Base-by-base conservation (phyloP, 1,139 yeast species). In the Pichia sp. region DNA sequence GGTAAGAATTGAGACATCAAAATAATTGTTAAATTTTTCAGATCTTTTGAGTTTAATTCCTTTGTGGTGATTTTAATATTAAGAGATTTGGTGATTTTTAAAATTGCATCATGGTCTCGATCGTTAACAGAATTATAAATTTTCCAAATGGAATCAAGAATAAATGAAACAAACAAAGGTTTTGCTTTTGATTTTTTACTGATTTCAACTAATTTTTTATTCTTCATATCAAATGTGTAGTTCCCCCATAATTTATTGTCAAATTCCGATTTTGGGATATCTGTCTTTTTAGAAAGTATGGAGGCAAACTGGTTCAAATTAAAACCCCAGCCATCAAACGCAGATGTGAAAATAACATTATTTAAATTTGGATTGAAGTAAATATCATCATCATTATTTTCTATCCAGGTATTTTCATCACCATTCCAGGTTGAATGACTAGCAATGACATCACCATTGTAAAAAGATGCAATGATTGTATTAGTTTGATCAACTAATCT, bases 271-370 rank as follows among this genome's bases (percentile, higher is more conserved):
- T 89, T 81, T 53, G 88, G 85, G 57, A 92, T 85, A 0, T 96
- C 97, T 35, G 92, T 70, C 60, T 88, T 89, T 37, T 80, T 79
- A 68, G 85, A 94, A 62, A 88, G 88, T 38, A 94, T 80, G 50
- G 85, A 82, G 7, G 97, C 87, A 68, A 92, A 85, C 52, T 94
- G 96, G 50, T 86, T 80, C 37, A 94, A 73, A 45, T 89, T 85
- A 66, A 94, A 94, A 0, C 97, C 98, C 98, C 98, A 94, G 5
- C 97, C 97, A 66, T 92, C 98, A 24, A 85, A 73, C 0, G 98
- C 98, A 39, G 95, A 84, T 0, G 96, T 90, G 69, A 94, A 92
- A 1, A 94, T 81, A 7, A 94, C 97, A 62, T 94, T 94, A 63
- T 90, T 89, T 60, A 79, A 77, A 47, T 85, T 89, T 0, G 99